A percentile compares a stretch with the other conserved stretches of the same genome.
Evolutionary conservation across 306 rosid genomes (phyloP).

Genomic region (Castanea crenata): DNA sequence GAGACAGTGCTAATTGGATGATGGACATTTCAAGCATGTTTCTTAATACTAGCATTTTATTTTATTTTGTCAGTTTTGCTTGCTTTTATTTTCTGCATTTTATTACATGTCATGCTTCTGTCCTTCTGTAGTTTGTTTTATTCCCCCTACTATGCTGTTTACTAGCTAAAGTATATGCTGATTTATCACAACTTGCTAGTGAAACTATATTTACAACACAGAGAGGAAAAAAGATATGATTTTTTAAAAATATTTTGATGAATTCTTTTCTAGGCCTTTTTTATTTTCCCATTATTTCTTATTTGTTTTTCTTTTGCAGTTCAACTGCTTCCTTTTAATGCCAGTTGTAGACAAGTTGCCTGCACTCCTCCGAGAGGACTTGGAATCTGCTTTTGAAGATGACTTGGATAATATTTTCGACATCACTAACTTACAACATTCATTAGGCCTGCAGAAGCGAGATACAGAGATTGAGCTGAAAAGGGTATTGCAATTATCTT

Average conservation of each 20-base stretch:
- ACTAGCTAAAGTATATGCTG: not conserved
- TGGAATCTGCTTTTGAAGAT: slow-evolving; percentile 87
- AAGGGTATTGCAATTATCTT: slow-evolving; percentile 57
- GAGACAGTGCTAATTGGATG: not conserved
- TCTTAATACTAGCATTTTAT: not conserved
- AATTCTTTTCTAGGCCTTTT: not conserved
- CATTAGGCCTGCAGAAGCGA: slow-evolving; percentile 70
- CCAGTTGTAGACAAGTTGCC: slow-evolving; percentile 98
- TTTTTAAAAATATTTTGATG: slow-evolving; percentile 3
- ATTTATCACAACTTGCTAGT: not conserved
- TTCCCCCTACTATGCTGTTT: not conserved
- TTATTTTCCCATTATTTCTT: slow-evolving; percentile 9
- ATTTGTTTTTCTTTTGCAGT: slow-evolving; percentile 55
- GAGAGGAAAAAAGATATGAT: not conserved
- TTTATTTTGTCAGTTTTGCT: not conserved
- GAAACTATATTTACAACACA: not conserved
- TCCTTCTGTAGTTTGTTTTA: not conserved
- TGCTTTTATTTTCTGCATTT: not conserved
- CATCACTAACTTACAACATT: slow-evolving; percentile 71
- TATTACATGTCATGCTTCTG: not conserved
- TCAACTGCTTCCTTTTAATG: slow-evolving; percentile 97
- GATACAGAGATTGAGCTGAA: slow-evolving; percentile 77
- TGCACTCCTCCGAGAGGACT: slow-evolving; percentile 84
- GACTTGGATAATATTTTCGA: slow-evolving; percentile 82
- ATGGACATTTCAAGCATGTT: not conserved